phyloP scores from a whole-genome alignment of 768 basidiomycete genomes.

The Xerocomellus dryophilus region DNA sequence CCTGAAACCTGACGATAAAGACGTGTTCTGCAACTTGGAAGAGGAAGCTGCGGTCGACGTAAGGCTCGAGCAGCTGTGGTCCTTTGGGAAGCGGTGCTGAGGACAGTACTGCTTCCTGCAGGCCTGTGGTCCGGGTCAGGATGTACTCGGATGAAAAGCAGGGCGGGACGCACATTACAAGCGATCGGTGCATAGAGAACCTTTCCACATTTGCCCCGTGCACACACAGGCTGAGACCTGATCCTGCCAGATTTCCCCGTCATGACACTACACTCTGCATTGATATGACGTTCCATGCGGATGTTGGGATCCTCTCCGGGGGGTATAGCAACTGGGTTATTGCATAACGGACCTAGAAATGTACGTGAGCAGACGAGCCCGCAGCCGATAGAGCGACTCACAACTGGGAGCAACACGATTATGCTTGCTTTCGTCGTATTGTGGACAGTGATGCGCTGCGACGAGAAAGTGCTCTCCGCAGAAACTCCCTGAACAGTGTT shows the following conservation, averaged over 20 bases:
- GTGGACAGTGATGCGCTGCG: conserved; percentile 59
- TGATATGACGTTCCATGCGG: conserved; percentile 76
- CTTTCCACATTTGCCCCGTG: conserved; percentile 64
- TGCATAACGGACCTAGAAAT: conserved; percentile 68
- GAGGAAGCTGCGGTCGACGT: conserved; percentile 9
- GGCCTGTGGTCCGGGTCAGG: conserved; percentile 41
- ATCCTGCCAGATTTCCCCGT: conserved; percentile 54
- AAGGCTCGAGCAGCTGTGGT: conserved; percentile 54
- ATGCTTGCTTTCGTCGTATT: conserved; percentile 67
- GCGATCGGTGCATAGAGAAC: conserved; percentile 69
- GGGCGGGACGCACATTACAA: conserved; percentile 57
- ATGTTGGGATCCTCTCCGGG: conserved; percentile 77
- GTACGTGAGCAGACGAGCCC: conserved; percentile 1
- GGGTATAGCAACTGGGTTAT: conserved; percentile 69
- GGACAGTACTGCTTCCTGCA: conserved; percentile 75
- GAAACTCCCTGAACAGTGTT: conserved; percentile 67
- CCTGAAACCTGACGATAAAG: conserved; percentile 8
- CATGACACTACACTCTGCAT: conserved; percentile 61
- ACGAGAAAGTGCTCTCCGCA: conserved; percentile 81
- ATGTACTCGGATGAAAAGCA: neutral
- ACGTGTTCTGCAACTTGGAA: conserved; percentile 8
- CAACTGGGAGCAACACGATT: conserved; percentile 78
- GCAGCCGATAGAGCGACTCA: conserved; percentile 31
- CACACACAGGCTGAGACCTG: conserved; percentile 56
- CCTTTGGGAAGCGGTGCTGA: conserved; percentile 72